A percentile compares a stretch with the other conserved stretches of the same genome.
Conservation (phyloP, 164 flowering plant genomes). For the Cinnamomum micranthum region DNA sequence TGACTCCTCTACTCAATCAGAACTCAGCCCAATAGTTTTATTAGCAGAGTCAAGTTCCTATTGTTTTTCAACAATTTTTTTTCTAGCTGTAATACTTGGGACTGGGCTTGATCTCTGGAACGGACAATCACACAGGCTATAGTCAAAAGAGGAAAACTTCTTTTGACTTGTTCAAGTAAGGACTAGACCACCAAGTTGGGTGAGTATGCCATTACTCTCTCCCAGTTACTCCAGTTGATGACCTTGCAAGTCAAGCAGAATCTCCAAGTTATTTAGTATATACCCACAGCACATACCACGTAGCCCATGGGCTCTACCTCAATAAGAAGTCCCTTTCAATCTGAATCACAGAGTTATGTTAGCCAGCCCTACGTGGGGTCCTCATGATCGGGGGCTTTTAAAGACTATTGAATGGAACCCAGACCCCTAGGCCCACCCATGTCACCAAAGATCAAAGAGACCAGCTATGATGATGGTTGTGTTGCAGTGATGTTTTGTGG, state of each 20-base stretch:
- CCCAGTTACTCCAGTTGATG: not conserved
- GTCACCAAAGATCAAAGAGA: not conserved
- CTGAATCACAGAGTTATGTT: not conserved
- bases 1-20: too few species aligned
- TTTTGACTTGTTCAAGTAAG: not conserved
- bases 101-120: too few species aligned
- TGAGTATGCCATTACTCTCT: not conserved
- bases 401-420: not conserved
- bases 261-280: not conserved
- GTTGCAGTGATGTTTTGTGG: not conserved
- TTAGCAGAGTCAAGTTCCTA: too few species aligned
- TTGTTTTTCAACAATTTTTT: too few species aligned
- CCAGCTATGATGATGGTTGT: not conserved
- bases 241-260: not conserved
- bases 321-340: not conserved
- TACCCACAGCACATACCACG: not conserved
- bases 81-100: too few species aligned
- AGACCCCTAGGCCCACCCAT: not conserved
- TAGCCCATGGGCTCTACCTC: not conserved
- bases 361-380: not conserved
- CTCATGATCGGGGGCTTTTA: not conserved
- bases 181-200: not conserved
- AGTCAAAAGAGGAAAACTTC: not conserved
- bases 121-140: too few species aligned
- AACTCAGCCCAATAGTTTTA: too few species aligned